phyloP scores from a whole-genome alignment of 257 asterid species.

The Orobanche coerulescens region DNA sequence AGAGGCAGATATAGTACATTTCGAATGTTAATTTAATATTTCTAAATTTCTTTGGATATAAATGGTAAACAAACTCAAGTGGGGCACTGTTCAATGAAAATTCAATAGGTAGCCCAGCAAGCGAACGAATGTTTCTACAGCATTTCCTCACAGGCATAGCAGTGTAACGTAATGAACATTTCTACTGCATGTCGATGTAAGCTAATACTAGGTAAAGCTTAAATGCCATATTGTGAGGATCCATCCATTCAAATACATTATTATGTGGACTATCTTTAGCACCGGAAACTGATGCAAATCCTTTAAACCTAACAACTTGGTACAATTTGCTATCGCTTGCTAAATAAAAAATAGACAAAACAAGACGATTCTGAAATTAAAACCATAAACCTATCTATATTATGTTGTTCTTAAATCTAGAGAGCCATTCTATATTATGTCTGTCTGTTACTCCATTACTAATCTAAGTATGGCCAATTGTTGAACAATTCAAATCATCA shows the following conservation, averaged over 20 bases:
- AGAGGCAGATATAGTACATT: no score
- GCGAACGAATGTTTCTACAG: background rate
- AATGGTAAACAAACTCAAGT: no score
- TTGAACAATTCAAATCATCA: background rate
- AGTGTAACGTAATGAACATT: background rate
- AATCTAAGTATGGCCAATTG: slow-evolving; percentile 3
- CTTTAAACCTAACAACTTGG: background rate
- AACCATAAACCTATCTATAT: background rate
- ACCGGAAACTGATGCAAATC: slow-evolving; percentile 8
- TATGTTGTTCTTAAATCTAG: slow-evolving; percentile 1
- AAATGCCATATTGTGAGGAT: background rate
- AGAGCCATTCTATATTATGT: background rate
- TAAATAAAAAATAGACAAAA: background rate
- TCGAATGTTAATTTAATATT: no score
- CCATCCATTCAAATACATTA: background rate
- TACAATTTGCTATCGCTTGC: slow-evolving; percentile 1
- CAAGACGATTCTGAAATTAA: background rate
- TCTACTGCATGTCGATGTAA: background rate
- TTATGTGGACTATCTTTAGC: slow-evolving; percentile 6
- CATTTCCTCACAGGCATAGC: background rate
- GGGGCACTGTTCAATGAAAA: background rate
- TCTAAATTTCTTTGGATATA: no score
- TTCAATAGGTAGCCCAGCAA: background rate
- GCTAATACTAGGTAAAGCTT: background rate
- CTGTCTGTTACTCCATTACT: background rate